phyloP scores from a whole-genome alignment of 129 eudicot genomes.

The Escallonia rubra region DNA sequence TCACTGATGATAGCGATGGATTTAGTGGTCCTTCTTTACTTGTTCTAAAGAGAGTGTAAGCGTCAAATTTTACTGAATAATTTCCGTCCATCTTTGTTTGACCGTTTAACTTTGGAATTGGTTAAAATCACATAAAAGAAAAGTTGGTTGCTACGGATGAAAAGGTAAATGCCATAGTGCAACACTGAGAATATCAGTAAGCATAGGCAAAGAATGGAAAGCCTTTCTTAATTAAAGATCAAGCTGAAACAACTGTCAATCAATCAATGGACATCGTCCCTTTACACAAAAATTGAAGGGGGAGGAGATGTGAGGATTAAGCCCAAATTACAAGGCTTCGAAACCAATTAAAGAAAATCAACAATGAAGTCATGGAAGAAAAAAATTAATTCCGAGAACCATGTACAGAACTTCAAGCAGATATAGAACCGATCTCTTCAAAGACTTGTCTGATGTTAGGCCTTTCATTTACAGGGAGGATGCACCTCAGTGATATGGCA shows the following conservation, averaged over 20 bases:
- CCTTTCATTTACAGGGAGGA: slow-evolving; percentile 88
- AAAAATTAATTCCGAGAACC: slow-evolving; percentile 23
- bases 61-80: too few species aligned
- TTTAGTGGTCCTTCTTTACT: too few species aligned
- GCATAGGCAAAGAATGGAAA: slow-evolving; percentile 13
- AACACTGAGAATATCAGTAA: too few species aligned
- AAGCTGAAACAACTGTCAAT: slow-evolving; percentile 37
- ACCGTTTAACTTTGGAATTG: too few species aligned
- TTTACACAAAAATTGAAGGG: slow-evolving; percentile 68
- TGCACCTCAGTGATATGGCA: slow-evolving; percentile 78
- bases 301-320: slow-evolving; percentile 17
- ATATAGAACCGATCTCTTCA: slow-evolving; percentile 68
- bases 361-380: slow-evolving; percentile 21
- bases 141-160: too few species aligned
- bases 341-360: slow-evolving; percentile 20
- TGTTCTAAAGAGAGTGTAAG: too few species aligned
- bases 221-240: slow-evolving; percentile 13
- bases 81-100: too few species aligned
- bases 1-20: too few species aligned
- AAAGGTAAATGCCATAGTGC: too few species aligned
- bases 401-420: slow-evolving; percentile 66
- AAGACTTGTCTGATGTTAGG: slow-evolving; percentile 82
- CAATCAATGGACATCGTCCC: slow-evolving; percentile 70
- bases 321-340: slow-evolving; percentile 32
- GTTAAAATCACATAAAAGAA: too few species aligned